Evolutionary conservation across 139 green algal species (phyloP), one percentile per base, ranked within the genome.

Genomic region (Tetradesmus obliquus): DNA sequence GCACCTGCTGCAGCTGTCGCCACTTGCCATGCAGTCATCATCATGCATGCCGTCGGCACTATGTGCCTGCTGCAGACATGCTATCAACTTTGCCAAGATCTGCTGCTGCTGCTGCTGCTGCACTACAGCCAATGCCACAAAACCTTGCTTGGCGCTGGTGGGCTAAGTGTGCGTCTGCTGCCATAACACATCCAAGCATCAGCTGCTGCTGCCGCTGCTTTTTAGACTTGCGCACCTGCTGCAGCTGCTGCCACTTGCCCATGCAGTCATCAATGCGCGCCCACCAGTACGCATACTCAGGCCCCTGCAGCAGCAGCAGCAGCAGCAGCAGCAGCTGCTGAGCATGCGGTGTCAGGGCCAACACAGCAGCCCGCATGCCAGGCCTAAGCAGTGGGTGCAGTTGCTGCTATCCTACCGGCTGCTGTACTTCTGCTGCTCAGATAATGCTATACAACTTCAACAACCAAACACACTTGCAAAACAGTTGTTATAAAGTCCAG

Each of bases 271-370:
- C 55, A 1, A 94, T 66, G 5, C 90, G 90, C 2, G 32, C 7
- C 54, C 88, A 93, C 55, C 89, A 94, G 76, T 92, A 92, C 17
- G 66, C 51, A 60, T 91, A 88, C 32, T 90, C 91, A 0, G 82
- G 87, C 13, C 82, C 90, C 90, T 79, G 81, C 81, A 62, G 81
- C 54, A 24, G 80, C 81, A 66, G 51, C 53, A 66, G 51, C 81
- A 69, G 81, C 81, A 86, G 81, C 81, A 69, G 53, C 81, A 69
- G 81, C 53, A 66, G 17, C 71, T 72, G 62, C 62, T 72, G 5
- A 9, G 72, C 17, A 51, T 53, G 60, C 15, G 60, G 19, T 15
- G 60, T 71, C 6, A 71, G 60, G 8, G 12, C 7, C 15, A 15
- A 71, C 5, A 71, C 60, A 15, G 60, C 60, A 71, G 32, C 32